Conservation (phyloP, 257 asterid species). For the Prunella vulgaris region DNA sequence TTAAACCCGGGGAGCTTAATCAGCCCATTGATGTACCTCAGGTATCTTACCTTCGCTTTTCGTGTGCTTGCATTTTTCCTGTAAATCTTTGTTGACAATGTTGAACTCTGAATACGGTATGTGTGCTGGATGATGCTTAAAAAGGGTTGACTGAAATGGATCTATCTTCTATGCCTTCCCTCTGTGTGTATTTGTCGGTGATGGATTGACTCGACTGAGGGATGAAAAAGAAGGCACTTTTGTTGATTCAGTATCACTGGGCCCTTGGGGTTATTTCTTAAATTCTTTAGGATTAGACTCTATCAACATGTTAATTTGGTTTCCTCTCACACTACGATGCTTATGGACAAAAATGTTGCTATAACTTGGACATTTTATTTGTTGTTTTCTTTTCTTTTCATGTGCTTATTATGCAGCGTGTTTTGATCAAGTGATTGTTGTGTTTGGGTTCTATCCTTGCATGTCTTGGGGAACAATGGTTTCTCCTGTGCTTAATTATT, state of each 20-base stretch:
- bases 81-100: neutral
- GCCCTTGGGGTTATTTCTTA: neutral
- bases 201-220: neutral
- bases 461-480: neutral
- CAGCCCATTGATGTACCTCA: constrained; percentile 96
- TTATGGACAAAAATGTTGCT: neutral
- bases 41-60: constrained; percentile 11
- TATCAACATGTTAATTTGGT: neutral
- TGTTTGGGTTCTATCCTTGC: neutral
- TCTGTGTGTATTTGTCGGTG: neutral
- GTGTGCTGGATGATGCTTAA: neutral
- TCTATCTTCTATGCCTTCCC: constrained; percentile 3
- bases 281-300: neutral
- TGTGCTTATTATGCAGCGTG: neutral
- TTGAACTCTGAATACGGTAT: neutral
- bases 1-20: constrained; percentile 94
- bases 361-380: neutral
- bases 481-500: no score
- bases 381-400: neutral
- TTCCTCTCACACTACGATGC: neutral
- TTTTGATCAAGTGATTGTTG: neutral
- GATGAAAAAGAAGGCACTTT: neutral
- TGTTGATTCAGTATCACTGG: neutral
- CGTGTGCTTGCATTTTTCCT: neutral
- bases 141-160: constrained; percentile 5